These are phyloP conservation scores for Saccharomycopsis olivae DNA, from an alignment of 805 yeast species.

Conservation along the genomic window DNA sequence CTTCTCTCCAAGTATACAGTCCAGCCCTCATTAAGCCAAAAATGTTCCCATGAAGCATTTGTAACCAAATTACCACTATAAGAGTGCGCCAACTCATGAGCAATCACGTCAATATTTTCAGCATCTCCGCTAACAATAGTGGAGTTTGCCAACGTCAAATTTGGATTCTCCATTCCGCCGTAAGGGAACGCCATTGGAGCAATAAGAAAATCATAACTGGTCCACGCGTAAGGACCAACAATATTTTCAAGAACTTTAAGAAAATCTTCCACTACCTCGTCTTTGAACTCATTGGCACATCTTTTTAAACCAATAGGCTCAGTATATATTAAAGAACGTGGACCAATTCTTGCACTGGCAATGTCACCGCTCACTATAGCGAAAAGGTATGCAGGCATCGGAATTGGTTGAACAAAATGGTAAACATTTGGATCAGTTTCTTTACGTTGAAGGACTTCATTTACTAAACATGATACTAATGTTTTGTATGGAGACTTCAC, in stretches of 20 bases:
- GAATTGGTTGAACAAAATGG: constrained; percentile 60
- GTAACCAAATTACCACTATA: constrained; percentile 92
- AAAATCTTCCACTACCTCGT: constrained; percentile 67
- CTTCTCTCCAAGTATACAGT: constrained; percentile 86
- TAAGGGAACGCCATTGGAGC: constrained; percentile 74
- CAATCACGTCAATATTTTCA: constrained; percentile 79
- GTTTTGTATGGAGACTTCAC: constrained; percentile 59
- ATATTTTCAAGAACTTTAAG: constrained; percentile 66
- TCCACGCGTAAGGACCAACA: constrained; percentile 78
- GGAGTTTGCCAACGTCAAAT: constrained; percentile 85
- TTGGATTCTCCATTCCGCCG: constrained; percentile 95
- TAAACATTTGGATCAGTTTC: constrained; percentile 25
- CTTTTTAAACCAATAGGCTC: constrained; percentile 61
- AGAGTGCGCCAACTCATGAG: constrained; percentile 88
- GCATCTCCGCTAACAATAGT: constrained; percentile 78
- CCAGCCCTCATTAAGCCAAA: constrained; percentile 96
- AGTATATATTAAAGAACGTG: constrained; percentile 72
- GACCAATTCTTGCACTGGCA: constrained; percentile 59
- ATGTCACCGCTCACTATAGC: constrained; percentile 83
- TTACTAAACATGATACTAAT: constrained; percentile 61
- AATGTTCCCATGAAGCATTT: constrained; percentile 86
- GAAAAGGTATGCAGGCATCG: constrained; percentile 76
- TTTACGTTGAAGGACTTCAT: constrained; percentile 19
- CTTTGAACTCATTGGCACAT: constrained; percentile 71
- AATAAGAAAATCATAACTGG: constrained; percentile 67